Percentiles rank a stretch among this genome's conserved stretches.
Evolutionary conservation across 768 basidiomycete species (phyloP).

Genomic region (Dendrothele bispora): DNA sequence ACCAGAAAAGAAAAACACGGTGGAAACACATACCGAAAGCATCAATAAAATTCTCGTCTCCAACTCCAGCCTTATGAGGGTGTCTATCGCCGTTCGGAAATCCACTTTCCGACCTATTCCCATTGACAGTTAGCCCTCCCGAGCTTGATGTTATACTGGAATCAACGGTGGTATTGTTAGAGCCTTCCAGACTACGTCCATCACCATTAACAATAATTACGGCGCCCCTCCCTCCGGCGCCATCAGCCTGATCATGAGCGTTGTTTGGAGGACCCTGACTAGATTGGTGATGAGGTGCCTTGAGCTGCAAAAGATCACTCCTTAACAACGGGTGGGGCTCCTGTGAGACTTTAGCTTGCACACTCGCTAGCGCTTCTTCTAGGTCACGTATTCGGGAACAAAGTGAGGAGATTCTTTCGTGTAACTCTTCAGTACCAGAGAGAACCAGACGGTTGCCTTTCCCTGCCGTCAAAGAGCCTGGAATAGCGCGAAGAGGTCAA

Average conservation of each 20-base stretch:
- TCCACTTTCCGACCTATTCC: no score
- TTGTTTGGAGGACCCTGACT: no score
- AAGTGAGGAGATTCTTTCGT: conserved; percentile 60
- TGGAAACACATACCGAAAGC: conserved; percentile 50
- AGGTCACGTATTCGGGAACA: conserved; percentile 57
- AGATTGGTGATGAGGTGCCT: conserved; percentile 21
- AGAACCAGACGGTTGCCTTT: conserved; percentile 66
- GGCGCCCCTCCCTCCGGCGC: no score
- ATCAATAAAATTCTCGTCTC: conserved; percentile 45
- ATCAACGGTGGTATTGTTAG: no score
- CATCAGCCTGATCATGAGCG: no score
- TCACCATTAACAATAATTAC: no score
- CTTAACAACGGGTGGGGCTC: conserved; percentile 50
- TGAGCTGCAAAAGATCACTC: conserved; percentile 28
- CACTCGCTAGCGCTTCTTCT: conserved; percentile 52
- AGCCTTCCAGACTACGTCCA: no score
- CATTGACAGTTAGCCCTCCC: no score
- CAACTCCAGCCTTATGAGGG: conserved; percentile 27
- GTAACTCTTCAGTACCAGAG: conserved; percentile 69
- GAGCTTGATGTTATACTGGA: no score
- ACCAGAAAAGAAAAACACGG: not conserved
- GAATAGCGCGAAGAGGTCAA: not conserved
- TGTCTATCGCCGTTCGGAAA: no score
- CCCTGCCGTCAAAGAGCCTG: conserved; percentile 56
- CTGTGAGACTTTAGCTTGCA: conserved; percentile 49